Evolutionary conservation across 768 basidiomycete genomes (phyloP), one percentile per base, ranked within the genome.

Genomic region (Astraeus odoratus): DNA sequence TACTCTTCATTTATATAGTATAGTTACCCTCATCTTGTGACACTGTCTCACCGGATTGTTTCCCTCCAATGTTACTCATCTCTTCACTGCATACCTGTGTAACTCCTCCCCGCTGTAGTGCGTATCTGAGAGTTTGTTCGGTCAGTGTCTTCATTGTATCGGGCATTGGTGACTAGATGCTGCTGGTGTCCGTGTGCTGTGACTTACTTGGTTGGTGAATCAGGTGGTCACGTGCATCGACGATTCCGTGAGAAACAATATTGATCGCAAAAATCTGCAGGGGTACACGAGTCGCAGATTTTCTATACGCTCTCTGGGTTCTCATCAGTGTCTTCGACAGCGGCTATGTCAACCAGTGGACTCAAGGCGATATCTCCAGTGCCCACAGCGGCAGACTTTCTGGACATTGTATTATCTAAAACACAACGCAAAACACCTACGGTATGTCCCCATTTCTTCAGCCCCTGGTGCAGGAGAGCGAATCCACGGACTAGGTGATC

Each of bases 351-450:
- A 63, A 87, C 89, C 42, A 90, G 86, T 64, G 89, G 91, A 46
- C 76, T 98, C 57, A 97, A 97, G 72, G 85, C 87, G 38, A 99
- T 99, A 63, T 88, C 96, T 41, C 96, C 96, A n/a, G 95, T 99
- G 42, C 96, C 96, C 38, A 96, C 90, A 34, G 92, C 95, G 53
- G 71, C 81, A 13, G 95, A 97, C 67, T 97, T 98, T 59, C 65
- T 95, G 67, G 91, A 95, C 66, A 94, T 95, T 49, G 89, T 95
- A 29, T 63, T 95, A 58, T 90, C 87, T 57, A 93, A 81, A 66
- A 97, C 95, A 1, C 94, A 96, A 72, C 74, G 95, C 59, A 97
- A 97, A 74, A 98, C 95, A 20, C 95, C 95, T 8, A 98, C 95
- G 23, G 91, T 90, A 60, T 39, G 56, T 35, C 4, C 3, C 24